Evolutionary conservation across 257 asterid genomes (phyloP), one percentile per base, ranked within the genome.

Genomic region (Jasminum sambac): DNA sequence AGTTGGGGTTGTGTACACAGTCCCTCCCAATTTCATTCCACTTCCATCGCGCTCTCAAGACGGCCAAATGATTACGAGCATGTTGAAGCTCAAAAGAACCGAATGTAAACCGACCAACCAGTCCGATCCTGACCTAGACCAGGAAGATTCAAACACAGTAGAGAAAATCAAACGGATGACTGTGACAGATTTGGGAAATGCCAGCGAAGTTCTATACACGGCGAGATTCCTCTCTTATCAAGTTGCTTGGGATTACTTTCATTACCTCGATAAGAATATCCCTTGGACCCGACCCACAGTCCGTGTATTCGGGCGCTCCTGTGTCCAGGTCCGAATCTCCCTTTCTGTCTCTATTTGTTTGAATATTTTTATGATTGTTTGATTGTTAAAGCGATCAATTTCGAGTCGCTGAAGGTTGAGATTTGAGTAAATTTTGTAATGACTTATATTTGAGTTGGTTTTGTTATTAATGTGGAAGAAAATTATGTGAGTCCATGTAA

Each of bases 251-350:
- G 63, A 71, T 16, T 94, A 76, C 74, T 89, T 94, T 52, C 83
- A 94, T n/a, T 94, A 82, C 74, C 88, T 94, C n/a, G 79, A 94
- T 76, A 76, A 84, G 34, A 83, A 89, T 77, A 91, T 94, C 64
- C 98, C 92, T 41, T 94, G 98, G 98, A 89, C 84, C 72, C 85
- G 98, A 60, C 98, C 98, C 79, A 86, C 91, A 30, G 76, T 91
- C 81, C 90, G 90, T 38, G 96, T 89, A 65, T 94, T 94, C 26
- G 96, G 92, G 66, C 83, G 88, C 68, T 68, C 81, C 13, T 89
- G 82, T 79, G 9, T 85, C 43, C 98, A 91, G 96, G 98, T 93
- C 24, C 23, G 67, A n/a, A 14, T 74, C 30, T 44, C 24, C 37
- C 64, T 1, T 67, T 16, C 2, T 60, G 16, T 19, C 16, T 58